Conservation (phyloP, 768 basidiomycete species). For the Agrocybe praecox region DNA sequence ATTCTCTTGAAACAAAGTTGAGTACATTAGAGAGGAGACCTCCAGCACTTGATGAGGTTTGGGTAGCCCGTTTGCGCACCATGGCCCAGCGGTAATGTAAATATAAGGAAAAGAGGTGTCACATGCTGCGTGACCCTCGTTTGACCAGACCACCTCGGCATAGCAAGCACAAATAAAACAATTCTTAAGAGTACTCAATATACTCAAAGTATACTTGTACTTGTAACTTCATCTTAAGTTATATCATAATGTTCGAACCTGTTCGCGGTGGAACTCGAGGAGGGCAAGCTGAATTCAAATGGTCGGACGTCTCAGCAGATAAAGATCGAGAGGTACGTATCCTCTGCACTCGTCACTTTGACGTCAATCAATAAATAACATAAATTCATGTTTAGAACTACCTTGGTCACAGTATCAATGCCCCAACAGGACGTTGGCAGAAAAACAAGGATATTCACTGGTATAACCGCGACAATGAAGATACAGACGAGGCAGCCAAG, state of each 20-base stretch:
- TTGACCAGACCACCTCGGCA: background rate
- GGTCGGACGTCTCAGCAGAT: conserved; percentile 88
- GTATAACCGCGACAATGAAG: conserved; percentile 74
- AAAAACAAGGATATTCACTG: conserved; percentile 97
- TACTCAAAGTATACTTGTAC: too few species aligned
- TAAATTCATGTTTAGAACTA: conserved; percentile 66
- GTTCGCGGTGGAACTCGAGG: conserved; percentile 88
- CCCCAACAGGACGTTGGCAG: conserved; percentile 95
- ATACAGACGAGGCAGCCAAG: conserved; percentile 4
- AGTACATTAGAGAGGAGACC: conserved; percentile 49
- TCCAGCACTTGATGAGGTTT: conserved; percentile 12
- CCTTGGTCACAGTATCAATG: conserved; percentile 92
- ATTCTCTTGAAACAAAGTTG: conserved; percentile 68
- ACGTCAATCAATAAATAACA: background rate
- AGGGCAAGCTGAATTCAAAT: conserved; percentile 91
- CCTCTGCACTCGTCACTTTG: conserved; percentile 9
- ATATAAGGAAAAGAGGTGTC: conserved; percentile 16
- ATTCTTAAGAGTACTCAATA: too few species aligned
- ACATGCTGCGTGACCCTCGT: conserved; percentile 13
- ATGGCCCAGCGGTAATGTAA: conserved; percentile 3
- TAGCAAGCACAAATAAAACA: conserved; percentile 3
- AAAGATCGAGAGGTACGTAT: conserved; percentile 83
- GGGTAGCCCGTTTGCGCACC: conserved; percentile 12
- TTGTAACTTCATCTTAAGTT: too few species aligned
- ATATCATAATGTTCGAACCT: conserved; percentile 74